Percentiles rank a stretch among this genome's conserved stretches.
Evolutionary conservation across 2,329 filamentous ascomycete species (phyloP).

Genomic region (Pseudonectria foliicola): DNA sequence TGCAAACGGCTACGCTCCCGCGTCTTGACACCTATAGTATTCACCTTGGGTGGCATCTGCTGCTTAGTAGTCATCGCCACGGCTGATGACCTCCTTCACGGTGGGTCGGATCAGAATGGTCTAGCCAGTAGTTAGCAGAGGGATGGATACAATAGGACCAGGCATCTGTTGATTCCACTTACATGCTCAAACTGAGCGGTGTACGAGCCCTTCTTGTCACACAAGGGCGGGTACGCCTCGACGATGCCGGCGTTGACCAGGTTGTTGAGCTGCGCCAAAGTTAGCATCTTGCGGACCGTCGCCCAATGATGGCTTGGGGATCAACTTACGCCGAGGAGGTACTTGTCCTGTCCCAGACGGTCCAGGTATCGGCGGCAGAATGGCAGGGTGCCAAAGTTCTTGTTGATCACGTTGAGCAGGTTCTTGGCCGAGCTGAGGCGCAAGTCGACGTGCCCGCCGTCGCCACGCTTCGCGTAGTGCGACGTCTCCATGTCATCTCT

Average conservation of each 20-base stretch:
- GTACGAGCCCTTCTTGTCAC: conserved; percentile 90
- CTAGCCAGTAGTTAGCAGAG: conserved; percentile 32
- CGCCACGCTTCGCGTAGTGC: conserved; percentile 71
- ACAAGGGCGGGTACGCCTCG: conserved; percentile 81
- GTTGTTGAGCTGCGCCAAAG: conserved; percentile 61
- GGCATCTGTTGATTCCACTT: conserved; percentile 32
- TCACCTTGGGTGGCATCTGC: background rate
- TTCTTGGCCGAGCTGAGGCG: conserved; percentile 77
- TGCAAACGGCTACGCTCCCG: conserved; percentile 5
- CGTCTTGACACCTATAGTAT: background rate
- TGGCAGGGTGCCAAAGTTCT: conserved; percentile 90
- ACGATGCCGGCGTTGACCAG: conserved; percentile 78
- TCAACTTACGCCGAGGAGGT: conserved; percentile 69
- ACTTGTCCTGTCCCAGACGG: conserved; percentile 89
- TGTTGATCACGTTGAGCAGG: conserved; percentile 82
- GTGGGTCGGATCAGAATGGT: conserved; percentile 71
- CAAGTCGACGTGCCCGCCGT: conserved; percentile 69
- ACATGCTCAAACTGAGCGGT: conserved; percentile 94
- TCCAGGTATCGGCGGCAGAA: conserved; percentile 90
- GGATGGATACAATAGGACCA: background rate
- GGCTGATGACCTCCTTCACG: conserved; percentile 81
- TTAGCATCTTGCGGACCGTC: conserved; percentile 3
- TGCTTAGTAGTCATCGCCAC: conserved; percentile 74
- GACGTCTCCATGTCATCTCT: conserved; percentile 83
- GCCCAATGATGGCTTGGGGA: conserved; percentile 14